Percentiles rank a stretch among this genome's conserved stretches.
These are phyloP conservation scores for Triangularia verruculosa DNA, from an alignment of 2,329 filamentous ascomycete genomes.

Conservation along the genomic window DNA sequence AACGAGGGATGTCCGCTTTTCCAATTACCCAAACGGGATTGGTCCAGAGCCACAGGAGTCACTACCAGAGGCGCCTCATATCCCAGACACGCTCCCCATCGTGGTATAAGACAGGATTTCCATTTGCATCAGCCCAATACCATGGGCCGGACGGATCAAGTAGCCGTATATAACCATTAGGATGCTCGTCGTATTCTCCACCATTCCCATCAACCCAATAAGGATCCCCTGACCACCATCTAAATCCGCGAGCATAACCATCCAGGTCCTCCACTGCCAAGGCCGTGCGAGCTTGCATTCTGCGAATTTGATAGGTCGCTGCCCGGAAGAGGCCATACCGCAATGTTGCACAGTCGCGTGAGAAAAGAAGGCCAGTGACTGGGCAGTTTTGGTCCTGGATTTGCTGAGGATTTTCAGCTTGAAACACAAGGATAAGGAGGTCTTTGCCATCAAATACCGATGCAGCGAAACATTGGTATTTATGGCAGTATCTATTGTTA, in stretches of 20 bases:
- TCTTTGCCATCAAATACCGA: constrained; percentile 7
- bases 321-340: constrained; percentile 13
- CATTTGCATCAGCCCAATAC: constrained; percentile 6
- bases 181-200: constrained; percentile 1
- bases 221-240: constrained; percentile 7
- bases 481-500: constrained; percentile 2
- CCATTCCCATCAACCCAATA: constrained; percentile 8
- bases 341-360: constrained; percentile 7
- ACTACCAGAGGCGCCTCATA: constrained; percentile 2
- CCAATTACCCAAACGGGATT: neutral
- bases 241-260: constrained; percentile 13
- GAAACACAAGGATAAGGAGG: constrained; percentile 14
- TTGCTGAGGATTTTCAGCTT: constrained; percentile 2
- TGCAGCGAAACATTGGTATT: constrained; percentile 12
- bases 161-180: constrained; percentile 9
- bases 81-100: constrained; percentile 3
- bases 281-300: constrained; percentile 13
- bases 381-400: constrained; percentile 1
- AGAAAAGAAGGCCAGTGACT: constrained; percentile 11
- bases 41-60: neutral
- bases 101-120: too few species aligned
- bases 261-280: constrained; percentile 8
- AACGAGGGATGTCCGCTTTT: constrained; percentile 7
- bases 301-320: constrained; percentile 11
- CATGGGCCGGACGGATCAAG: constrained; percentile 6